phyloP scores from a whole-genome alignment of 257 asterid genomes.

The Nicotiana sylvestris region DNA sequence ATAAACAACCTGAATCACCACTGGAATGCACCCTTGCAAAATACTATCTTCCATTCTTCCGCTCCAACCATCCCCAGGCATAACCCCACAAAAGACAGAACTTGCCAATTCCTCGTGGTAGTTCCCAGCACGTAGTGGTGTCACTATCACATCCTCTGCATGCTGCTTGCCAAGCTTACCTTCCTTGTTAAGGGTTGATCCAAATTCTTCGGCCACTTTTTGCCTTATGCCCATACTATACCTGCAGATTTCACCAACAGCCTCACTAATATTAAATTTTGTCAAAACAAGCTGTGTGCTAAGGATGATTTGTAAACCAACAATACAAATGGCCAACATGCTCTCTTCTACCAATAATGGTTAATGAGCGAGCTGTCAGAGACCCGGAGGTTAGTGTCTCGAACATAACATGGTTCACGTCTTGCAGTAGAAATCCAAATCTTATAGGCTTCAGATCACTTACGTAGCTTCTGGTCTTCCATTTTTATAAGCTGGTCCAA shows the following conservation, averaged over 20 bases:
- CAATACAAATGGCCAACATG: neutral
- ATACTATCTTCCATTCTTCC: slow-evolving; percentile 99
- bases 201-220: slow-evolving; percentile 88
- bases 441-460: slow-evolving; percentile 27
- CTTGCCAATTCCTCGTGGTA: slow-evolving; percentile 70
- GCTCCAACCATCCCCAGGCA: slow-evolving; percentile 99
- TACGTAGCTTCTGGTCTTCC: slow-evolving; percentile 97
- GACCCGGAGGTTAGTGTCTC: neutral
- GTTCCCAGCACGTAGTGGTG: slow-evolving; percentile 57
- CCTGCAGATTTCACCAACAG: slow-evolving; percentile 37
- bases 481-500: slow-evolving; percentile 77
- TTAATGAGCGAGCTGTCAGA: neutral
- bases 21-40: slow-evolving; percentile 95
- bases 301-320: neutral
- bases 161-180: slow-evolving; percentile 92
- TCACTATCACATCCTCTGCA: slow-evolving; percentile 70
- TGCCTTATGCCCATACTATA: slow-evolving; percentile 99
- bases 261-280: neutral
- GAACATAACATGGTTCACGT: neutral
- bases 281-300: neutral
- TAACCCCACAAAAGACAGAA: slow-evolving; percentile 87
- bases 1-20: slow-evolving; percentile 68
- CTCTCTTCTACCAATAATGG: neutral
- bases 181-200: slow-evolving; percentile 73
- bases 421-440: slow-evolving; percentile 11